Evolutionary conservation across 1,284 basidiomycete genomes (phyloP).

Genomic region (Pholiota adiposa): DNA sequence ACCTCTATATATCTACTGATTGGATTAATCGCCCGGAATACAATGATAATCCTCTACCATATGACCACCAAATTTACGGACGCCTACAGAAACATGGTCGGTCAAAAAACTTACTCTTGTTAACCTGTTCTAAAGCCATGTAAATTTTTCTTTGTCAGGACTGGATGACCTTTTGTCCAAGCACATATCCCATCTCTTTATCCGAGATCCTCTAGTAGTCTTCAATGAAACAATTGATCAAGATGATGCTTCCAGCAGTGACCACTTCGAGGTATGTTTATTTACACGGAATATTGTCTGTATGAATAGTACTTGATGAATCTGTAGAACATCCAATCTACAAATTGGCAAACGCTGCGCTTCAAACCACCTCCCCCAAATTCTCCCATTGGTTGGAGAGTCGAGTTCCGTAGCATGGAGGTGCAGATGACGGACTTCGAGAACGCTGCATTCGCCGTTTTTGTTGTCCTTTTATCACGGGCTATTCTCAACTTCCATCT

Average conservation of each 20-base stretch:
- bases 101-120: constrained; percentile 25
- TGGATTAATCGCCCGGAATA: constrained; percentile 91
- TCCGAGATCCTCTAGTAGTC: constrained; percentile 95
- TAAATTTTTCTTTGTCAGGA: constrained; percentile 55
- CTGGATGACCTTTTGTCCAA: constrained; percentile 88
- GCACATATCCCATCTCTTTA: constrained; percentile 96
- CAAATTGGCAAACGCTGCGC: constrained; percentile 98
- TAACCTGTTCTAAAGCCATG: not conserved
- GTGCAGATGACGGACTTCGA: constrained; percentile 99
- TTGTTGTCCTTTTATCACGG: constrained; percentile 91
- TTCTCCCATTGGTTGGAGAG: constrained; percentile 95
- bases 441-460: constrained; percentile 96
- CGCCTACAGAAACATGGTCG: constrained; percentile 76
- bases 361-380: constrained; percentile 98
- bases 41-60: constrained; percentile 87
- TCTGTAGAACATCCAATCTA: constrained; percentile 92
- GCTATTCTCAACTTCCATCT: constrained; percentile 92
- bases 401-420: constrained; percentile 99
- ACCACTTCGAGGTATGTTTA: constrained; percentile 90
- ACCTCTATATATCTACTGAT: constrained; percentile 90
- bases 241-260: constrained; percentile 85
- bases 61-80: constrained; percentile 76
- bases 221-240: constrained; percentile 95
- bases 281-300: constrained; percentile 5
- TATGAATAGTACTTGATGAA: not conserved